Evolutionary conservation across 2,329 filamentous ascomycete genomes (phyloP), one percentile per base, ranked within the genome.

Genomic region (Dactylellina drechsleri): DNA sequence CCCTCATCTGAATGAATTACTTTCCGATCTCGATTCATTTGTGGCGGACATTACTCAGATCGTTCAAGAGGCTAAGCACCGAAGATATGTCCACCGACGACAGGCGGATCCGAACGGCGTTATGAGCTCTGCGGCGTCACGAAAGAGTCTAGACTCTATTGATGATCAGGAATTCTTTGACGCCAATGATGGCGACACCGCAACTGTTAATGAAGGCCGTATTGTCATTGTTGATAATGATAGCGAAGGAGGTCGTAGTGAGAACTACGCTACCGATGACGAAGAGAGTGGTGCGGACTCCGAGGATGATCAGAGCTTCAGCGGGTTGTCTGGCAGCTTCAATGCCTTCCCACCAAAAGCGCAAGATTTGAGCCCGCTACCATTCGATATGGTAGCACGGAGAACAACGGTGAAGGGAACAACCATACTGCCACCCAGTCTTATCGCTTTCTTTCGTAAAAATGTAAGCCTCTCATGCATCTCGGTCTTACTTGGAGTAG

Each of bases 131-230:
- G 58, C 62, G 1, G 62, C 81, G 36, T 86, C 87, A 10, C 84
- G 88, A 43, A 85, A 86, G 79, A 97, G 93, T 80, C 87, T 96
- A 64, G 93, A 97, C 76, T 96, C 93, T 0, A 86, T 89, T 31
- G 90, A 91, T 1, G 87, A 87, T 1, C 92, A 96, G 67, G 94
- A 98, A 81, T 99, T 98, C 83, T 99, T 97, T 79, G 95, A 99
- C 81, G 95, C 95, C 0, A 65, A 64, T n/a, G 71, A 75, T 26
- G 89, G 91, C 79, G 90, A 88, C 60, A 89, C 74, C 1, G 59
- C 76, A 26, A 62, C 77, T 18, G 77, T 66, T 15, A 77, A 78
- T 18, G 68, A 77, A 45, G 77, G 77, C n/a, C 76, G 66, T 18
- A 78, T 79, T 20, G 79, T 78, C 3, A 68, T 79, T 16, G 58